Conservation (phyloP, 2,329 filamentous ascomycete species). For the Ophiocordyceps camponoti-leonardi region DNA sequence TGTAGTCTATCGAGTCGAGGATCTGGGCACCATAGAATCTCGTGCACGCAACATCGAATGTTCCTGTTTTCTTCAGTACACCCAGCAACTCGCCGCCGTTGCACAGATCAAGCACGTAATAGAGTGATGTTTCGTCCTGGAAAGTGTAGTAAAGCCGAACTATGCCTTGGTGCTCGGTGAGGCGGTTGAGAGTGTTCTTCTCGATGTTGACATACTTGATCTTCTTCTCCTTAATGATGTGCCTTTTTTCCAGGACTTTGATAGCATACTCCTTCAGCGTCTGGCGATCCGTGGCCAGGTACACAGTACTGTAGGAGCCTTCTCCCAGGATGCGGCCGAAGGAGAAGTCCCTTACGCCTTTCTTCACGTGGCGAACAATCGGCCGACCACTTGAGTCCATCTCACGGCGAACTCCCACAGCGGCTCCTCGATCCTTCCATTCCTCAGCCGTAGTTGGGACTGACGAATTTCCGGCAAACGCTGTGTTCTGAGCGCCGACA, state of each 20-base stretch:
- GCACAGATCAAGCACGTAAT: conserved; percentile 91
- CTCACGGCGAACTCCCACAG: conserved; percentile 65
- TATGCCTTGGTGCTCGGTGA: conserved; percentile 92
- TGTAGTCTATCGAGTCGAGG: conserved; percentile 89
- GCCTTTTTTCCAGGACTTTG: conserved; percentile 93
- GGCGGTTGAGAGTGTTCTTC: conserved; percentile 88
- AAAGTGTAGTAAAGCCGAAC: conserved; percentile 97
- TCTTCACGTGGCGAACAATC: conserved; percentile 74
- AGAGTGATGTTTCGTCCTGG: conserved; percentile 87
- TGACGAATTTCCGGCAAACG: background rate
- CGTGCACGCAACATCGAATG: conserved; percentile 89
- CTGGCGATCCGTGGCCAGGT: conserved; percentile 82
- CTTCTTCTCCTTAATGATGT: conserved; percentile 99
- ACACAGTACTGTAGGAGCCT: conserved; percentile 93
- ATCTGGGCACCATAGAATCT: conserved; percentile 93
- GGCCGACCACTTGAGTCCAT: conserved; percentile 72
- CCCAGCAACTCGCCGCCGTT: conserved; percentile 83
- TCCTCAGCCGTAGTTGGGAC: conserved; percentile 56
- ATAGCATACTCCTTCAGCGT: conserved; percentile 93
- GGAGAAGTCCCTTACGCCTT: conserved; percentile 90
- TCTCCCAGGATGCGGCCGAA: conserved; percentile 86
- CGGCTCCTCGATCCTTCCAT: conserved; percentile 92
- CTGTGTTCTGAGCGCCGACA: conserved; percentile 8
- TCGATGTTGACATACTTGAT: conserved; percentile 99
- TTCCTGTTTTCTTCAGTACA: conserved; percentile 83